A percentile compares a stretch with the other conserved stretches of the same genome.
phyloP scores from a whole-genome alignment of 1,284 basidiomycete species.

The Phellopilus nigrolimitatus region DNA sequence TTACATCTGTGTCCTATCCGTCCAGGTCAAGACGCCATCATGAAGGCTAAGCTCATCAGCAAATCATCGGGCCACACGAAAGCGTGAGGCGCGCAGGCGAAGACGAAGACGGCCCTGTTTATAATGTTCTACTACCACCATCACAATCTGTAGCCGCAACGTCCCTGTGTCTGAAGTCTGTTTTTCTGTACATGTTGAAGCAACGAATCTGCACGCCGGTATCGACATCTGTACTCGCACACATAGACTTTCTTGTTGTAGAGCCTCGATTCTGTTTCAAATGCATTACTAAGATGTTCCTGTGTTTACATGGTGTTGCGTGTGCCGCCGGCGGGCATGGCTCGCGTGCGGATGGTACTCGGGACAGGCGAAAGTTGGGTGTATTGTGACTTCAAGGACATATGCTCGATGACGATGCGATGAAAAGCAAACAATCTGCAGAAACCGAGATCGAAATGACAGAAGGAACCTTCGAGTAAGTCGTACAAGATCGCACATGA shows the following conservation, averaged over 20 bases:
- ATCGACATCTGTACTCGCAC: background rate
- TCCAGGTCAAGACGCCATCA: slow-evolving; percentile 69
- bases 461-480: too few relatives aligned
- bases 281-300: too few relatives aligned
- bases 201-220: background rate
- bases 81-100: slow-evolving; percentile 1
- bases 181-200: background rate
- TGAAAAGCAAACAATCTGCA: too few relatives aligned
- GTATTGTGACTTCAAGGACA: too few relatives aligned
- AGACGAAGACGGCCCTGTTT: background rate
- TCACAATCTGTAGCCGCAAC: background rate
- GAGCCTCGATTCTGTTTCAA: background rate
- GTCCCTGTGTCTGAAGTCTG: background rate
- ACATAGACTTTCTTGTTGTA: slow-evolving; percentile 1
- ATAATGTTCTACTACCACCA: background rate
- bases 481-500: too few relatives aligned
- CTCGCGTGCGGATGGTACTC: too few relatives aligned
- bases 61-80: slow-evolving; percentile 37
- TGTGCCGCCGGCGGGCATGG: too few relatives aligned
- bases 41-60: slow-evolving; percentile 90
- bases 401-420: too few relatives aligned
- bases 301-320: too few relatives aligned
- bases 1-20: slow-evolving; percentile 19
- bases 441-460: too few relatives aligned
- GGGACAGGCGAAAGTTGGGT: too few relatives aligned